These are phyloP conservation scores for Tolypocladium nubicola DNA, from an alignment of 2,329 filamentous ascomycete genomes.

Conservation along the genomic window DNA sequence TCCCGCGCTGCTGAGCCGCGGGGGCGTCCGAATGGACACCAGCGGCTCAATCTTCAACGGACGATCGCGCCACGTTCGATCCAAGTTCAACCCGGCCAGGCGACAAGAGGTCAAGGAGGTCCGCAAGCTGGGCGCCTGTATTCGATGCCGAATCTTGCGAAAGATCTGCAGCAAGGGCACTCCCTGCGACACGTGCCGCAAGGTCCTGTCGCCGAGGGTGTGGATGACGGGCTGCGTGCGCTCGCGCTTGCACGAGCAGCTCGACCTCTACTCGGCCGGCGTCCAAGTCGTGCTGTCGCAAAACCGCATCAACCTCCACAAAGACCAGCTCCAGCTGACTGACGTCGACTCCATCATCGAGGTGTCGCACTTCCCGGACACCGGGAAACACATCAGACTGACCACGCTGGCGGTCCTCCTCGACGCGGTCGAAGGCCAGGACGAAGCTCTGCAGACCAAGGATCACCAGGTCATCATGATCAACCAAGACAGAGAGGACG, in stretches of 20 bases:
- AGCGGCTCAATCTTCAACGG: slow-evolving; percentile 31
- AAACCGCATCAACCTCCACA: slow-evolving; percentile 45
- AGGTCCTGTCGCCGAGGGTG: slow-evolving; percentile 52
- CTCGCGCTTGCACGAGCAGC: slow-evolving; percentile 49
- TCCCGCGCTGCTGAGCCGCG: slow-evolving; percentile 24
- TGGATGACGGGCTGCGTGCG: slow-evolving; percentile 55
- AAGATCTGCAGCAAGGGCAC: slow-evolving; percentile 57
- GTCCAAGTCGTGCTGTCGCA: slow-evolving; percentile 53
- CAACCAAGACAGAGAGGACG: slow-evolving; percentile 49
- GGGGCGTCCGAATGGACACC: slow-evolving; percentile 44
- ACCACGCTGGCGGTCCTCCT: slow-evolving; percentile 20
- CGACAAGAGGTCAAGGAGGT: slow-evolving; percentile 56
- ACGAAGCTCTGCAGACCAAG: slow-evolving; percentile 20
- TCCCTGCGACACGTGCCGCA: slow-evolving; percentile 53
- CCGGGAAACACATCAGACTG: slow-evolving; percentile 31
- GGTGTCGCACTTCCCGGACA: slow-evolving; percentile 48
- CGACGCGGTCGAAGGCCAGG: slow-evolving; percentile 24
- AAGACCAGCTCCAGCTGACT: slow-evolving; percentile 36
- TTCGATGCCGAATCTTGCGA: slow-evolving; percentile 53
- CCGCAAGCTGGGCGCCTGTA: slow-evolving; percentile 54
- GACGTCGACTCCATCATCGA: slow-evolving; percentile 42
- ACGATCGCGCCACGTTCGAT: slow-evolving; percentile 41
- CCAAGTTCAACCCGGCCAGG: slow-evolving; percentile 46
- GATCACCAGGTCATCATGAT: slow-evolving; percentile 40
- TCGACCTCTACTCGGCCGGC: slow-evolving; percentile 53